Evolutionary conservation across 176 grass and related monocot species (phyloP).

Genomic region (Musa itinerans): DNA sequence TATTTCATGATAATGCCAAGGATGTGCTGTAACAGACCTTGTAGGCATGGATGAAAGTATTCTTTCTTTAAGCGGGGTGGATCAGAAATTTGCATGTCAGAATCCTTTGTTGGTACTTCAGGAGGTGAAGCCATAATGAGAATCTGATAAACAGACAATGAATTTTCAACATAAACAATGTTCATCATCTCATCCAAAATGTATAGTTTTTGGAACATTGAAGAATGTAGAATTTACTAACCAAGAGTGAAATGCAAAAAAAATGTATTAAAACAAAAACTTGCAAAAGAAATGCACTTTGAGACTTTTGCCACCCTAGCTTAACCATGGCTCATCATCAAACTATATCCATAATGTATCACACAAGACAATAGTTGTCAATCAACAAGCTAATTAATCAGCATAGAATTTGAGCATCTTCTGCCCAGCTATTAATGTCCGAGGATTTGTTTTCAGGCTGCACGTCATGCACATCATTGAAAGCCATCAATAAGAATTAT

Average conservation of each 20-base stretch:
- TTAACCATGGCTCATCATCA: background rate
- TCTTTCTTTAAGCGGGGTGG: slow-evolving; percentile 77
- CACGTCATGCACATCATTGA: background rate
- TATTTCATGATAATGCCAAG: slow-evolving; percentile 98
- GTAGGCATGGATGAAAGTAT: slow-evolving; percentile 69
- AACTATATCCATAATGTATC: background rate
- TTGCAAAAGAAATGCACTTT: background rate
- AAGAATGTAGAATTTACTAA: no score
- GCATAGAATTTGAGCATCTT: background rate
- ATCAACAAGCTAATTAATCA: background rate
- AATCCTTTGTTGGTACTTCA: slow-evolving; percentile 33
- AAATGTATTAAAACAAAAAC: no score
- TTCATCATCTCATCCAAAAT: background rate
- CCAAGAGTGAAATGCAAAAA: no score
- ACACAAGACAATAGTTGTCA: background rate
- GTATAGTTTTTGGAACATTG: background rate
- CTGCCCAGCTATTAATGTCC: no score
- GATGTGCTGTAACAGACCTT: slow-evolving; percentile 72
- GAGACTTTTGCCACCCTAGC: background rate
- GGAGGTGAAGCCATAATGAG: slow-evolving; percentile 48
- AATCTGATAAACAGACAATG: slow-evolving; percentile 25
- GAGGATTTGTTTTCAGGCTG: no score
- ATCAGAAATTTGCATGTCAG: slow-evolving; percentile 5
- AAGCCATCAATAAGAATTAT: background rate
- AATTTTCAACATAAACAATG: slow-evolving; percentile 3